Percentiles rank a stretch among this genome's conserved stretches.
These are phyloP conservation scores for Trichoderma arundinaceum DNA, from an alignment of 2,329 filamentous ascomycete genomes.

Conservation along the genomic window DNA sequence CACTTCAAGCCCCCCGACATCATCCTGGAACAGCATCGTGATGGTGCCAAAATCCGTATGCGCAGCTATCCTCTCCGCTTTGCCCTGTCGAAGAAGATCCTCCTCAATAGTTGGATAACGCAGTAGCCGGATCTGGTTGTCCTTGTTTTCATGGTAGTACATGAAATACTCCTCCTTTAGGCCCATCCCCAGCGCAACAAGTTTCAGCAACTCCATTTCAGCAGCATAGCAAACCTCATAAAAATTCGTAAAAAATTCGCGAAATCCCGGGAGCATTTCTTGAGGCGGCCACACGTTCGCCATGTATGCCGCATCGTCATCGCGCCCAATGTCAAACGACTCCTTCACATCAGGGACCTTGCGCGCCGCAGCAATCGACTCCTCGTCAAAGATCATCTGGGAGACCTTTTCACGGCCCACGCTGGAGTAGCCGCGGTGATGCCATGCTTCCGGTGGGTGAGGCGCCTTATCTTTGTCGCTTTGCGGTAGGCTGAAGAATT, in stretches of 20 bases:
- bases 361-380: constrained; percentile 36
- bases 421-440: constrained; percentile 45
- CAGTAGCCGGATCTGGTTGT: constrained; percentile 63
- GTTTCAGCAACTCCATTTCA: constrained; percentile 75
- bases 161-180: constrained; percentile 74
- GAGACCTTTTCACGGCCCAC: constrained; percentile 43
- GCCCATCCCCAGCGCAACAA: constrained; percentile 75
- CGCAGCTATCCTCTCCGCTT: constrained; percentile 37
- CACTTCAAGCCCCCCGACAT: constrained; percentile 54
- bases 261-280: constrained; percentile 35
- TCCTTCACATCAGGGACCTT: constrained; percentile 48
- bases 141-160: constrained; percentile 56
- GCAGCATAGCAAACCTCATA: constrained; percentile 71
- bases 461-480: constrained; percentile 41
- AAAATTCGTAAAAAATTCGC: constrained; percentile 57
- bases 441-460: constrained; percentile 41
- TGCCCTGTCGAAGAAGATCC: constrained; percentile 38
- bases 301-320: constrained; percentile 37
- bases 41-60: constrained; percentile 49
- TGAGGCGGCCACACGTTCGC: constrained; percentile 38
- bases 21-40: constrained; percentile 56
- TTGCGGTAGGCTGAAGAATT: constrained; percentile 42
- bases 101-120: constrained; percentile 53
- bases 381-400: constrained; percentile 42
- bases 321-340: constrained; percentile 48